Conservation (phyloP, 495 filamentous ascomycete genomes). For the Xylaria cubensis region DNA sequence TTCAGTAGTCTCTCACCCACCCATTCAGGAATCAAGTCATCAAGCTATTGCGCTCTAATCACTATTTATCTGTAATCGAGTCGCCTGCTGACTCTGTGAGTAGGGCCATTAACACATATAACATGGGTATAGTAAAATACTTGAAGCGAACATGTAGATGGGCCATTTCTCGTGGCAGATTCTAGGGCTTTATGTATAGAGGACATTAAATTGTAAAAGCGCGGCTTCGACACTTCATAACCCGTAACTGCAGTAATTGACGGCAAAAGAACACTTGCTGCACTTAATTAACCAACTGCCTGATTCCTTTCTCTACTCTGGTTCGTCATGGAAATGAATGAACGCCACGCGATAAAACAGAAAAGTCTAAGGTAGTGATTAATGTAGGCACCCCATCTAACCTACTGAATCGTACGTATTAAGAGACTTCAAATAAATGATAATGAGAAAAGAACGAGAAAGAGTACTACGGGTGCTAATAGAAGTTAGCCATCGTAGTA, state of each 20-base stretch:
- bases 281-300: neutral
- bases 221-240: neutral
- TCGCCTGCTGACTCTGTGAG: neutral
- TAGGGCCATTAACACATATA: neutral
- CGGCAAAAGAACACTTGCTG: neutral
- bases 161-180: neutral
- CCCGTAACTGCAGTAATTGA: neutral
- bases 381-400: neutral
- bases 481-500: neutral
- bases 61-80: neutral
- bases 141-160: neutral
- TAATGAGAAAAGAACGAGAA: neutral
- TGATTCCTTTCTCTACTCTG: neutral
- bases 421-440: neutral
- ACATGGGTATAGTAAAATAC: neutral
- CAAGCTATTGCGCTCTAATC: neutral
- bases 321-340: neutral
- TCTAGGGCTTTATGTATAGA: neutral
- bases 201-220: neutral
- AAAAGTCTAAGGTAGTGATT: neutral
- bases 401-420: neutral
- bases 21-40: neutral
- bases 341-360: neutral
- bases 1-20: neutral
- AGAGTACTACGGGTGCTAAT: neutral